phyloP scores from a whole-genome alignment of 768 basidiomycete genomes.

The Pisolithus sp. region DNA sequence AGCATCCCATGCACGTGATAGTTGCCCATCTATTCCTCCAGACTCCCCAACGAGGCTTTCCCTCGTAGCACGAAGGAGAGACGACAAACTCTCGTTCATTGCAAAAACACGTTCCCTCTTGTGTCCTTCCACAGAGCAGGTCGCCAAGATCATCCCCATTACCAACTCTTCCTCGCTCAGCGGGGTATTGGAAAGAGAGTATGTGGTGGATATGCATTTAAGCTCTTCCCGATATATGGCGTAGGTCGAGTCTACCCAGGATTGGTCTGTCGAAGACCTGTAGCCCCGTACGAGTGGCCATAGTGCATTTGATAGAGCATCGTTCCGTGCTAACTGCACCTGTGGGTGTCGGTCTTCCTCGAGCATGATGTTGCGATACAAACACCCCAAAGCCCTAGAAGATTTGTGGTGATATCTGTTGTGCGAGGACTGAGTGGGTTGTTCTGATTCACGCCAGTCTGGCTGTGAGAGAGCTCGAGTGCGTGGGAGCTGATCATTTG shows the following conservation, averaged over 20 bases:
- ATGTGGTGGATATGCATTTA: constrained; percentile 61
- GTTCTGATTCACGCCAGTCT: constrained; percentile 70
- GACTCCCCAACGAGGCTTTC: constrained; percentile 27
- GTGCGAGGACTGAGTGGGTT: constrained; percentile 48
- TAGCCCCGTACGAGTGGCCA: constrained; percentile 11
- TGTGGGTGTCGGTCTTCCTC: constrained; percentile 21
- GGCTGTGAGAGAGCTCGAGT: constrained; percentile 62
- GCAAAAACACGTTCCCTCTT: constrained; percentile 52
- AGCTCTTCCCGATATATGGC: constrained; percentile 57
- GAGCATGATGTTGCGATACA: constrained; percentile 59
- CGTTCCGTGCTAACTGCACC: constrained; percentile 16
- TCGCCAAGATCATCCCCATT: constrained; percentile 68
- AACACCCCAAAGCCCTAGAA: constrained; percentile 58
- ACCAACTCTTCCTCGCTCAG: constrained; percentile 72
- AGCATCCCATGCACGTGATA: no score
- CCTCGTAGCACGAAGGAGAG: constrained; percentile 49
- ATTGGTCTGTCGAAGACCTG: neutral
- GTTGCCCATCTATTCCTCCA: neutral
- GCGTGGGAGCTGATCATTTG: constrained; percentile 46
- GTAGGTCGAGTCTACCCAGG: constrained; percentile 33
- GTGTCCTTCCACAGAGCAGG: constrained; percentile 53
- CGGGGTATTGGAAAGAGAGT: constrained; percentile 53
- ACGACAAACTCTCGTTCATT: constrained; percentile 53
- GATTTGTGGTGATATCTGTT: constrained; percentile 68
- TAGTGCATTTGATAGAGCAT: constrained; percentile 26